Evolutionary conservation across 2,329 filamentous ascomycete species (phyloP).

Genomic region (Monilinia fructigena): DNA sequence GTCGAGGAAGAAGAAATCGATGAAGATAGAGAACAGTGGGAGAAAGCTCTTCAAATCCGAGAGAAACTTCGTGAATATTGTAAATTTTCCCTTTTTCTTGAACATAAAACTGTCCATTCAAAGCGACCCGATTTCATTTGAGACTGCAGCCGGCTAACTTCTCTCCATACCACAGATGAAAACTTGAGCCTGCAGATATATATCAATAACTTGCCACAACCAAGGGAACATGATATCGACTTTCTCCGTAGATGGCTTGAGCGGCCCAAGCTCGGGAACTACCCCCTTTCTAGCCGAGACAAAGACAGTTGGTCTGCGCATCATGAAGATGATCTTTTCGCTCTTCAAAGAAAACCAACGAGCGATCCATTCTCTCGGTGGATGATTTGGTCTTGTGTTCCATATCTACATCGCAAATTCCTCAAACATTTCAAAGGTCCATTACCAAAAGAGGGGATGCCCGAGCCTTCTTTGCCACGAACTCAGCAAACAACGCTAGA

Average conservation of each 20-base stretch:
- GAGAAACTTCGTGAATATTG: conserved; percentile 34
- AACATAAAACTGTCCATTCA: background rate
- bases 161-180: background rate
- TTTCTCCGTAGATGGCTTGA: conserved; percentile 32
- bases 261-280: conserved; percentile 30
- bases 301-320: conserved; percentile 27
- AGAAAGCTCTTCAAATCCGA: conserved; percentile 27
- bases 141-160: background rate
- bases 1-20: background rate
- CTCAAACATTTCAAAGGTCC: conserved; percentile 20
- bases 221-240: conserved; percentile 15
- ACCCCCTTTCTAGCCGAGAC: conserved; percentile 33
- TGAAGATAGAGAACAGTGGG: conserved; percentile 32
- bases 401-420: conserved; percentile 29
- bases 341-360: conserved; percentile 27
- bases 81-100: conserved; percentile 18
- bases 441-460: background rate
- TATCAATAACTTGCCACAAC: background rate
- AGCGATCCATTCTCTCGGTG: conserved; percentile 30
- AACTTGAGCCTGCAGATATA: background rate
- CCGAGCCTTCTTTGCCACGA: background rate
- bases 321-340: conserved; percentile 32
- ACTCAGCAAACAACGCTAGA: background rate
- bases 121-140: background rate
- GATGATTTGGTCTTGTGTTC: conserved; percentile 29